Percentiles rank a stretch among this genome's conserved stretches.
Conservation (phyloP, 305 asterid genomes). For the Fraxinus nigra region DNA sequence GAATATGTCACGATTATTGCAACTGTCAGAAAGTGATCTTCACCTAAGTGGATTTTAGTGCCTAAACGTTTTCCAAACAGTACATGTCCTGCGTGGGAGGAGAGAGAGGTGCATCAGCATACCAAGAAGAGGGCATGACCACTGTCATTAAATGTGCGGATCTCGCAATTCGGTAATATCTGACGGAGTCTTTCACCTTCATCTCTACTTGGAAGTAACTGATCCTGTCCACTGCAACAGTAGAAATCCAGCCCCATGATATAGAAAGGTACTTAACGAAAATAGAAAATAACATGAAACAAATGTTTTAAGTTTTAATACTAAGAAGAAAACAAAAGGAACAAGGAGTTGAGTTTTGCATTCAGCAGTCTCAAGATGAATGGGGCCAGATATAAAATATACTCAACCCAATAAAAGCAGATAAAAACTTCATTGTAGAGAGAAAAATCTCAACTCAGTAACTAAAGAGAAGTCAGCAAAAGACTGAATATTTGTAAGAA, state of each 20-base stretch:
- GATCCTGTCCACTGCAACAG: constrained; percentile 67
- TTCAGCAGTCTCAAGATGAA: background rate
- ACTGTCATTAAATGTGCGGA: constrained; percentile 51
- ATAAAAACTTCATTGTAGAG: background rate
- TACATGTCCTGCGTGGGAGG: background rate
- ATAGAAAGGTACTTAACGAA: background rate
- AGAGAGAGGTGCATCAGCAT: constrained; percentile 20
- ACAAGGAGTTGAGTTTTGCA: background rate
- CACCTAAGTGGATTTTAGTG: background rate
- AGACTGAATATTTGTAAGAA: background rate
- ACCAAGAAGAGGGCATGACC: constrained; percentile 85
- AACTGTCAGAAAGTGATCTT: background rate
- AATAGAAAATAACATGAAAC: background rate
- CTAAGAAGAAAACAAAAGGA: background rate
- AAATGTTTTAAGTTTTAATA: background rate
- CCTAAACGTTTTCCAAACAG: background rate
- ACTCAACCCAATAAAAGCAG: background rate
- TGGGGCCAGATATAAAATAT: background rate
- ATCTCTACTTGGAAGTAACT: constrained; percentile 61
- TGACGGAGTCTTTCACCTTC: constrained; percentile 68
- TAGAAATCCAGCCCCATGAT: constrained; percentile 9
- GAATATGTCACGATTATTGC: background rate
- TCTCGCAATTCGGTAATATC: constrained; percentile 53
- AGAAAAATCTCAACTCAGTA: background rate
- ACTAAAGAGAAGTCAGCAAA: background rate